Conservation (phyloP, 768 basidiomycete genomes). For the Paxillus ammoniavirescens region DNA sequence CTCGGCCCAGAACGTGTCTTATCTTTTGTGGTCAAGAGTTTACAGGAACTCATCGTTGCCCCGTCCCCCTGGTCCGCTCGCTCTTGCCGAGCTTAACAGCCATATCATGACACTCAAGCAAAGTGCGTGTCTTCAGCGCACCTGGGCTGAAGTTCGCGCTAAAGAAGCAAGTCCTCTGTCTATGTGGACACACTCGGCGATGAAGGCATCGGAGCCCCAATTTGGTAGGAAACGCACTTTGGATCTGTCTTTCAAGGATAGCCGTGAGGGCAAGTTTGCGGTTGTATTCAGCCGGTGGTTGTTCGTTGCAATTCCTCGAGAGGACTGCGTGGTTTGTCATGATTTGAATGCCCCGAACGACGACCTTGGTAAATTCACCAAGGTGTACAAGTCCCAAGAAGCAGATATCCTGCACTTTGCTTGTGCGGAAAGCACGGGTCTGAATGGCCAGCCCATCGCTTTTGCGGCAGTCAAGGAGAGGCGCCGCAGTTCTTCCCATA, state of each 20-base stretch:
- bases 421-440: neutral
- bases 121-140: neutral
- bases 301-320: neutral
- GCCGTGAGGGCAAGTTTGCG: neutral
- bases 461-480: neutral
- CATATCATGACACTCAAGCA: neutral
- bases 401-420: neutral
- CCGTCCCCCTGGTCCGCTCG: neutral
- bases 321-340: neutral
- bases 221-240: neutral
- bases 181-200: neutral
- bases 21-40: neutral
- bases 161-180: neutral
- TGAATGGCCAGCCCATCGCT: neutral
- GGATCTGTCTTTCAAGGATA: neutral
- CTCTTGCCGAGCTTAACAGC: neutral
- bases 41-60: neutral
- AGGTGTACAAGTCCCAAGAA: neutral
- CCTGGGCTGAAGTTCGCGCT: neutral
- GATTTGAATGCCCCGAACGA: neutral
- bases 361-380: neutral
- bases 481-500: neutral
- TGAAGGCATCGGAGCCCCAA: neutral
- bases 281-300: neutral
- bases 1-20: neutral